Evolutionary conservation across 139 green algal genomes (phyloP).

Genomic region (Chlamydomonas schloesseri): DNA sequence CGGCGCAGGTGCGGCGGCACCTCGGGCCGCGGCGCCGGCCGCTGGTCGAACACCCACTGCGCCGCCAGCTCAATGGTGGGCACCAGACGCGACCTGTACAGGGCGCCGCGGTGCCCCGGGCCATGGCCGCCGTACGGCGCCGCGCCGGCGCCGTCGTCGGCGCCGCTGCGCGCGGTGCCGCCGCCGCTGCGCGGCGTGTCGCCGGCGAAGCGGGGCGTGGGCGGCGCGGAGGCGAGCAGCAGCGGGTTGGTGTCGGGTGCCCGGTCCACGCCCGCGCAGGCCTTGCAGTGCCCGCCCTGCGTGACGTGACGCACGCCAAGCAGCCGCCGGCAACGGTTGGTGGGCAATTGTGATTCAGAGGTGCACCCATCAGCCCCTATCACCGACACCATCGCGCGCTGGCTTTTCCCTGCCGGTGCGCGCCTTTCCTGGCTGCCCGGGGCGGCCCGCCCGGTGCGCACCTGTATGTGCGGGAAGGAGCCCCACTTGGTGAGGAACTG

Average conservation of each 20-base stretch:
- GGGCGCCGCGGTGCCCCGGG: not conserved
- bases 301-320: too few species aligned
- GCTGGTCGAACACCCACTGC: constrained; percentile 41
- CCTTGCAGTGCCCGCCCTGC: constrained; percentile 41
- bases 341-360: too few species aligned
- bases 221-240: constrained; percentile 12
- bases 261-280: constrained; percentile 20
- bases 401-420: too few species aligned
- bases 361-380: too few species aligned
- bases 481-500: constrained; percentile 53
- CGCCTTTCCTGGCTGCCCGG: too few species aligned
- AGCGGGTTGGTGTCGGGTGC: constrained; percentile 43
- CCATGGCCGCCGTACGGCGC: not conserved
- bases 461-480: constrained; percentile 57
- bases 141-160: not conserved
- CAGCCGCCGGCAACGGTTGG: too few species aligned
- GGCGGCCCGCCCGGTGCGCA: too few species aligned
- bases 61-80: constrained; percentile 1
- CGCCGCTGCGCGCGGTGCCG: not conserved
- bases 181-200: not conserved
- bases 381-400: too few species aligned
- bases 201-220: constrained; percentile 26
- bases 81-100: constrained; percentile 40
- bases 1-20: constrained; percentile 26
- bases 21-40: constrained; percentile 7